These are phyloP conservation scores for Venturia carpophila DNA, from an alignment of 2,329 filamentous ascomycete genomes.

Conservation along the genomic window DNA sequence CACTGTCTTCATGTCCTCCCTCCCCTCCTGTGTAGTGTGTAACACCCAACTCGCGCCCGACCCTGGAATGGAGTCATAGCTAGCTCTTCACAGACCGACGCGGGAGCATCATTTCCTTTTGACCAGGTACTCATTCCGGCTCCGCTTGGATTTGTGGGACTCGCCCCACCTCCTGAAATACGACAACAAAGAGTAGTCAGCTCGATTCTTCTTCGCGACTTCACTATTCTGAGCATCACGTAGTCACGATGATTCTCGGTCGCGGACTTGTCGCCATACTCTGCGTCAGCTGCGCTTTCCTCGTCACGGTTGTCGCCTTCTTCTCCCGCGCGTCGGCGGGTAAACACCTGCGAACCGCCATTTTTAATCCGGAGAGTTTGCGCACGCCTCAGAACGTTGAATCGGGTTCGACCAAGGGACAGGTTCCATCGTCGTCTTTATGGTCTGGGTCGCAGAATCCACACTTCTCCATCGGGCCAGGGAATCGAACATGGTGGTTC, in stretches of 20 bases:
- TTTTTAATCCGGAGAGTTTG: not conserved
- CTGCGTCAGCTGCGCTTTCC: conserved; percentile 3
- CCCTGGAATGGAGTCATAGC: not conserved
- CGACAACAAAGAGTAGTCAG: not conserved
- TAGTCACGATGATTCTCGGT: not conserved
- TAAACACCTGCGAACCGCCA: not conserved
- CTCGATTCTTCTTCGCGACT: not conserved
- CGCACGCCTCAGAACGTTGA: conserved; percentile 2
- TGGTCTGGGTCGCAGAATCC: not conserved
- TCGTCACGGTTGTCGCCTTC: not conserved
- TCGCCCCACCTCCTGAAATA: not conserved
- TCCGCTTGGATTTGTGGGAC: not conserved
- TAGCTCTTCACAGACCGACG: not conserved
- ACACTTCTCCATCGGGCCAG: not conserved
- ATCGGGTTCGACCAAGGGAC: not conserved
- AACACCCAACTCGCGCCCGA: not conserved
- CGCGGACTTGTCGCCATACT: not conserved
- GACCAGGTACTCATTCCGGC: not conserved
- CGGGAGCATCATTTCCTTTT: not conserved
- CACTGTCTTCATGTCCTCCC: not conserved
- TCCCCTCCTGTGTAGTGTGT: not conserved
- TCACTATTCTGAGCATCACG: not conserved
- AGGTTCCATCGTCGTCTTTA: not conserved
- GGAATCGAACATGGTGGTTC: conserved; percentile 12
- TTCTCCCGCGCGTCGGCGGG: not conserved